phyloP scores from a whole-genome alignment of 306 rosid genomes.

The Sphenostylis stenocarpa region DNA sequence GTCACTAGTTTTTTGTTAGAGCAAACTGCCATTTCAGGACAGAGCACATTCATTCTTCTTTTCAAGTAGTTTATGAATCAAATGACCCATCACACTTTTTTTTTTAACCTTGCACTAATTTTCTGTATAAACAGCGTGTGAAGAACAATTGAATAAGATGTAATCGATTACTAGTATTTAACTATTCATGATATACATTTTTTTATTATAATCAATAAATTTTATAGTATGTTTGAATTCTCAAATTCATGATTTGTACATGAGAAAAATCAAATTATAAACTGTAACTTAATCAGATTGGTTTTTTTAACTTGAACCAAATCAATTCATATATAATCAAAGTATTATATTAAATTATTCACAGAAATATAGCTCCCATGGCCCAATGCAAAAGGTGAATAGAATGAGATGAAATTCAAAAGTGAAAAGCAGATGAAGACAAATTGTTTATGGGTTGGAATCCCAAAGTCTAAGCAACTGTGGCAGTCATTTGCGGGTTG shows the following conservation, averaged over 20 bases:
- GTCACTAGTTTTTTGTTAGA: background rate
- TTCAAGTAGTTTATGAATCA: background rate
- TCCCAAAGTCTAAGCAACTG: background rate
- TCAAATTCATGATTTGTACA: too few species aligned
- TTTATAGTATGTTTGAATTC: too few species aligned
- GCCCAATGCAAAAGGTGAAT: too few species aligned
- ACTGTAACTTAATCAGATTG: too few species aligned
- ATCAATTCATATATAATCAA: too few species aligned
- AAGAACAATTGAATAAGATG: background rate
- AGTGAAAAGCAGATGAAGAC: conserved; percentile 28
- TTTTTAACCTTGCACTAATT: background rate
- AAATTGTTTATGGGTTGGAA: background rate
- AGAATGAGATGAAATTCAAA: conserved; percentile 32
- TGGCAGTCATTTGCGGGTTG: background rate
- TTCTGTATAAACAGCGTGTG: background rate
- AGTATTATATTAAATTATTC: too few species aligned
- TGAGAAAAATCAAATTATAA: too few species aligned
- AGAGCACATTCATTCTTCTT: background rate
- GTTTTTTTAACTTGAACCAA: too few species aligned
- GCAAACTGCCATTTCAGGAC: background rate
- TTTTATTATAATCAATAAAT: too few species aligned
- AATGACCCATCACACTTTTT: background rate
- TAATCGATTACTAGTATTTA: background rate
- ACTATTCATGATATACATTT: background rate
- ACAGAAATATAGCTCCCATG: too few species aligned